phyloP scores from a whole-genome alignment of 2,329 filamentous ascomycete genomes.

The Diplodia intermedia region DNA sequence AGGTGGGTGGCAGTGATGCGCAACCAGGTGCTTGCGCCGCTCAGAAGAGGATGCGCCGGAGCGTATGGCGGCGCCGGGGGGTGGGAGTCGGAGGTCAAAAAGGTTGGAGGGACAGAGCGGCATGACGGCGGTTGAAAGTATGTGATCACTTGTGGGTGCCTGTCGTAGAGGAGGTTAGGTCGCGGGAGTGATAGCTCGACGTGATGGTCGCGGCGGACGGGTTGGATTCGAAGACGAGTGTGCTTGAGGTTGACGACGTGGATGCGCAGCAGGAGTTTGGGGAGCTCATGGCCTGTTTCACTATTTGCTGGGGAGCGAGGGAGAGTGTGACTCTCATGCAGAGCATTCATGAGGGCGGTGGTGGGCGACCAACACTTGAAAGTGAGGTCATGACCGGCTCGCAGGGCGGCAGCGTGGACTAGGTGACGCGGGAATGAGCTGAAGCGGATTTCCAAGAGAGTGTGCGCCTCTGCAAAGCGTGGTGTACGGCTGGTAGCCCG shows the following conservation, averaged over 20 bases:
- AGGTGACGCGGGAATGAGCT: neutral
- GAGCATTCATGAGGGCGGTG: neutral
- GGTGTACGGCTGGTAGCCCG: neutral
- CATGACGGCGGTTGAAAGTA: too few relatives aligned
- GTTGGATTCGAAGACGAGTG: slow-evolving; percentile 41
- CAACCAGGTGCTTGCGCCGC: too few relatives aligned
- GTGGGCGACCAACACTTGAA: neutral
- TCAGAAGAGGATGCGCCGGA: too few relatives aligned
- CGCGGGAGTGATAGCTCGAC: slow-evolving; percentile 36
- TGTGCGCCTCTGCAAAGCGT: neutral
- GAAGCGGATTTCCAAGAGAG: neutral
- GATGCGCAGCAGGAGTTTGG: slow-evolving; percentile 40
- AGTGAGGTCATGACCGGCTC: neutral
- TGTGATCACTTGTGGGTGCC: too few relatives aligned
- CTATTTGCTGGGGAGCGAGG: slow-evolving; percentile 36
- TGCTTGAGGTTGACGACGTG: slow-evolving; percentile 39
- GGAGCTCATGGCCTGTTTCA: slow-evolving; percentile 43
- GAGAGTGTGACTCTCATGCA: neutral
- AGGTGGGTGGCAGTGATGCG: too few relatives aligned
- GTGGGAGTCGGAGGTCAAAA: too few relatives aligned
- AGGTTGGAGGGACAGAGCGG: too few relatives aligned
- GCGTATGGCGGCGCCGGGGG: too few relatives aligned
- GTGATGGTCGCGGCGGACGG: slow-evolving; percentile 45
- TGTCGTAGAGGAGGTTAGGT: neutral
- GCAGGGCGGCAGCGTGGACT: neutral